Evolutionary conservation across 2,329 filamentous ascomycete species (phyloP).

Genomic region (Fusarium luffae): DNA sequence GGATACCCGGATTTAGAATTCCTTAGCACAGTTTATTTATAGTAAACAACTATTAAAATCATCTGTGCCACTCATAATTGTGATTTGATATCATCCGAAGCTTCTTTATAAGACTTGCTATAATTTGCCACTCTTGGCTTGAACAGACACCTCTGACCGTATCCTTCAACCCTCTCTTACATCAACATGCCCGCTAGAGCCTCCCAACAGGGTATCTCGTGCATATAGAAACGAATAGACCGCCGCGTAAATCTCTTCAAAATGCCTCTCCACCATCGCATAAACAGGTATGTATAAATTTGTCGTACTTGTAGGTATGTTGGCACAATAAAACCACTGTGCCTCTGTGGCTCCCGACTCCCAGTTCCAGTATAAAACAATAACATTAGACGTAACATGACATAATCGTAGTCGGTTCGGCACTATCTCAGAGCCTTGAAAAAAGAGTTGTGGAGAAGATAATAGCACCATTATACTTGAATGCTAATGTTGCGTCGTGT

Average conservation of each 20-base stretch:
- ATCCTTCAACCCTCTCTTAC: slow-evolving; percentile 8
- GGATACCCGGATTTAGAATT: slow-evolving; percentile 25
- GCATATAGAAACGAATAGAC: slow-evolving; percentile 47
- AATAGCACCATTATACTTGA: slow-evolving; percentile 51
- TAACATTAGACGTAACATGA: slow-evolving; percentile 29
- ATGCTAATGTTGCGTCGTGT: slow-evolving; percentile 73
- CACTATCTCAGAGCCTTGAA: neutral
- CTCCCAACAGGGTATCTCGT: slow-evolving; percentile 47
- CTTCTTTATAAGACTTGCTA: slow-evolving; percentile 2
- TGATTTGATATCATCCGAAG: neutral
- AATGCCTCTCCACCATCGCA: slow-evolving; percentile 15
- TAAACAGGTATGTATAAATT: slow-evolving; percentile 16
- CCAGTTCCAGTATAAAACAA: slow-evolving; percentile 27
- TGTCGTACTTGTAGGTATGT: slow-evolving; percentile 15
- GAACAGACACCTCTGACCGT: slow-evolving; percentile 1
- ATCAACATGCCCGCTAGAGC: slow-evolving; percentile 32
- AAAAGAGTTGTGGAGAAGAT: neutral
- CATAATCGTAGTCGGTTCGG: slow-evolving; percentile 10
- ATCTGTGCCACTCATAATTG: neutral
- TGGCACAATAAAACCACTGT: slow-evolving; percentile 10
- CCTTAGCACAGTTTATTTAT: neutral
- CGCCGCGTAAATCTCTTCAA: slow-evolving; percentile 35
- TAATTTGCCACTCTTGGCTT: neutral
- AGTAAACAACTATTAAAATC: slow-evolving; percentile 10
- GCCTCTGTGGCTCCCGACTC: slow-evolving; percentile 25